These are phyloP conservation scores for Lentinula lateritia DNA, from an alignment of 768 basidiomycete species.

Conservation along the genomic window DNA sequence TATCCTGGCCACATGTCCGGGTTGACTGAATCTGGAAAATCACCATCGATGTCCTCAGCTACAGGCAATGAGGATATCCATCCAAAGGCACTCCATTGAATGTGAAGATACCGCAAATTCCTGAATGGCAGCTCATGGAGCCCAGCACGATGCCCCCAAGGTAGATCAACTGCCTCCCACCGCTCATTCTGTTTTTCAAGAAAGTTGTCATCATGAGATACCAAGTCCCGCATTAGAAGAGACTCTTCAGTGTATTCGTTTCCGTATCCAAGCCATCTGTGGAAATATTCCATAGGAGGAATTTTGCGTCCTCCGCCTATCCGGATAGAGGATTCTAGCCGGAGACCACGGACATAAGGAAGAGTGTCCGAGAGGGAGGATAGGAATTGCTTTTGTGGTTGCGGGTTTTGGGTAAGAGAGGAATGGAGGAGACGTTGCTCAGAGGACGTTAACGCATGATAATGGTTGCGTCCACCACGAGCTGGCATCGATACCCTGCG, in stretches of 20 bases:
- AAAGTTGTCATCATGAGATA: not conserved
- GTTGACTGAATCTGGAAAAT: not conserved
- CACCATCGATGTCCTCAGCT: not conserved
- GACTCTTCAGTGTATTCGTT: not conserved
- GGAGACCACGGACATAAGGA: not conserved
- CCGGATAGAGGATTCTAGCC: not conserved
- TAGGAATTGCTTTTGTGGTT: not conserved
- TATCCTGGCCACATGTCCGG: not conserved
- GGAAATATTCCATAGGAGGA: not conserved
- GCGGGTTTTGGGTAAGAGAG: not conserved
- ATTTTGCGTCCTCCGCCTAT: not conserved
- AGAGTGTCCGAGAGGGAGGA: not conserved
- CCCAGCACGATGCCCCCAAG: not conserved
- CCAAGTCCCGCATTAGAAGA: not conserved
- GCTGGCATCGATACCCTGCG: not conserved
- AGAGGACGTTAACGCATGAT: not conserved
- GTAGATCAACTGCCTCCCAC: not conserved
- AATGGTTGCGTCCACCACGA: not conserved
- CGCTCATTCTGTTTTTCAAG: not conserved
- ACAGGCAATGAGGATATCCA: not conserved
- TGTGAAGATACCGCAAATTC: not conserved
- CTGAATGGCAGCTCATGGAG: not conserved
- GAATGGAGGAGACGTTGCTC: not conserved
- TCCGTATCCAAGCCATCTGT: not conserved
- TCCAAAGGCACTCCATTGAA: constrained; percentile 2